Base-by-base conservation (phyloP, 352 stramenopile species). In the Globisporangium canariense region DNA sequence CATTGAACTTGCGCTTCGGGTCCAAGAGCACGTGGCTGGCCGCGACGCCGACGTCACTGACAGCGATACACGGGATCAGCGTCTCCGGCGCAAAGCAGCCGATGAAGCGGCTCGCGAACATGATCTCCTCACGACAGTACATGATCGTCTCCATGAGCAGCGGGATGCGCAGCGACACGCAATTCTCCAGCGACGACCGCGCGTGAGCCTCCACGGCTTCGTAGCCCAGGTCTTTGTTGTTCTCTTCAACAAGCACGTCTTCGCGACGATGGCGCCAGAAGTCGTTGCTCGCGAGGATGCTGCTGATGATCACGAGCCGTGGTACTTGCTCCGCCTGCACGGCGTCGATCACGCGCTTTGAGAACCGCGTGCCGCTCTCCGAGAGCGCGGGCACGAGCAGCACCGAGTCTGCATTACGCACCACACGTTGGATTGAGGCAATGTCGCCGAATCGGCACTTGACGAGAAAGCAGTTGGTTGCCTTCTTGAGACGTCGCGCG, bases 81-180 rank as follows among this genome's bases (percentile, higher is more conserved):
- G 79, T 88, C 18, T 76, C 69, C 1, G 58, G 56, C 13, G 52
- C 62, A 36, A 90, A 90, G 57, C 78, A 88, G 25, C 79, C 73
- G 14, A 84, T 58, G 20, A 91, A 78, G 32, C 81, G 81, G 28
- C 77, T 81, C 3, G 79, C 82, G 46, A 86, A 93, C 34, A 91
- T 65, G 40, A 93, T 73, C 59, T 93, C 84, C 40, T 91, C 82
- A 22, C 80, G 84, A 57, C 82, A 91, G 57, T 89, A 86, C 13
- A 91, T 67, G 36, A 91, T 67, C 28, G 80, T 87, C 64, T 93
- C 84, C 84, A 93, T 91, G 46, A 91, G 68, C 28, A 91, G 55
- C 22, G 84, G 84, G 57, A 91, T 78, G 2, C 84, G 79, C 18
- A 93, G 67, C 52, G 69, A 78, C 30, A 93, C 75, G 68, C 70